Conservation (phyloP, 2,329 filamentous ascomycete species). For the Fusarium heterosporum region DNA sequence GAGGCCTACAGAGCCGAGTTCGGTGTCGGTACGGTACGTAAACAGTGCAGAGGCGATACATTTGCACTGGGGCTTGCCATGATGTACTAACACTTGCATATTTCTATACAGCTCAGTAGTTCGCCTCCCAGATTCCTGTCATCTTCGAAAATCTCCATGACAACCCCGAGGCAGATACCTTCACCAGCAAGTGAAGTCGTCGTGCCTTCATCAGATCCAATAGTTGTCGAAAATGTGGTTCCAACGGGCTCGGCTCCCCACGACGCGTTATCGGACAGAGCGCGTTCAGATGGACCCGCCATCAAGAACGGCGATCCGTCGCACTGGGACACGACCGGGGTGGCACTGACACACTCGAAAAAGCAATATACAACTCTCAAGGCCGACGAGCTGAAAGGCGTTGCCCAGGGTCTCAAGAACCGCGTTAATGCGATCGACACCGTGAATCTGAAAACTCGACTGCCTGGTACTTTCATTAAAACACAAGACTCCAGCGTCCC, state of each 20-base stretch:
- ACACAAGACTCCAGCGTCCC: slow-evolving; percentile 10
- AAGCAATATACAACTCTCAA: slow-evolving; percentile 43
- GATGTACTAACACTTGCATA: slow-evolving; percentile 33
- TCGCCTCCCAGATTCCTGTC: slow-evolving; percentile 22
- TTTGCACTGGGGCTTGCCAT: slow-evolving; percentile 33
- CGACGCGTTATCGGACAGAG: slow-evolving; percentile 32
- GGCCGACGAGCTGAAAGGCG: slow-evolving; percentile 18
- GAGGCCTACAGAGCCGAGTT: slow-evolving; percentile 54
- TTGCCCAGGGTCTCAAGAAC: slow-evolving; percentile 25
- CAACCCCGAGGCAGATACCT: slow-evolving; percentile 6
- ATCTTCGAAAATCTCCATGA: slow-evolving; percentile 8
- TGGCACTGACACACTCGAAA: slow-evolving; percentile 46
- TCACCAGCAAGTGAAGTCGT: slow-evolving; percentile 18
- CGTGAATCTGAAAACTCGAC: slow-evolving; percentile 5
- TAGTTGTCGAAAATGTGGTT: slow-evolving; percentile 5
- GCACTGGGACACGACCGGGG: slow-evolving; percentile 44
- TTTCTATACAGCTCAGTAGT: slow-evolving; percentile 33
- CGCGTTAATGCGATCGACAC: slow-evolving; percentile 27
- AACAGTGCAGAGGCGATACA: slow-evolving; percentile 28
- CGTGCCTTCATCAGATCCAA: slow-evolving; percentile 21
- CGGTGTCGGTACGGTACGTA: slow-evolving; percentile 56
- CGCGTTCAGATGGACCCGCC: slow-evolving; percentile 37
- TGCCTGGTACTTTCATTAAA: slow-evolving; percentile 7
- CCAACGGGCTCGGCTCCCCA: slow-evolving; percentile 13
- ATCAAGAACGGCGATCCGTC: slow-evolving; percentile 37